Evolutionary conservation across 192 early-diverging fungal genomes (phyloP).

Genomic region (Umbelopsis ramanniana): DNA sequence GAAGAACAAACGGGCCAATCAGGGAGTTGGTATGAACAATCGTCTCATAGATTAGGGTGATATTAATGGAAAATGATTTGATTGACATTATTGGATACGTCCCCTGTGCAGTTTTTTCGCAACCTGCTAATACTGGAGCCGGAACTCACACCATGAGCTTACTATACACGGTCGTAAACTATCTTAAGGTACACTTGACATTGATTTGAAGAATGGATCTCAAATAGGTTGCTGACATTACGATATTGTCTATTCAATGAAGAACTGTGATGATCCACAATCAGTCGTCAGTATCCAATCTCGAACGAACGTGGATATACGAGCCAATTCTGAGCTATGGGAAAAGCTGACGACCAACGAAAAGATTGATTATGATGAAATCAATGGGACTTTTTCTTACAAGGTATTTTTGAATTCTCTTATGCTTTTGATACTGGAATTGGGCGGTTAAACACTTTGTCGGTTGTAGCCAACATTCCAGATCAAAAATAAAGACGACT

Average conservation of each 20-base stretch:
- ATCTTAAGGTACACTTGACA: constrained; percentile 46
- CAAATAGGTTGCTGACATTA: constrained; percentile 62
- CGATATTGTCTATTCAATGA: constrained; percentile 29
- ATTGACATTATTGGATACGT: neutral
- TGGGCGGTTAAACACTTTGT: neutral
- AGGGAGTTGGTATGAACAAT: constrained; percentile 2
- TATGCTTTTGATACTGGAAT: neutral
- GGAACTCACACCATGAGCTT: constrained; percentile 58
- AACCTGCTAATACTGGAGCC: constrained; percentile 58
- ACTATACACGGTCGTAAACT: constrained; percentile 59
- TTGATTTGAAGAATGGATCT: constrained; percentile 50
- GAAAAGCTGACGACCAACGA: constrained; percentile 62
- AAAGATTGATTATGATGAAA: constrained; percentile 64
- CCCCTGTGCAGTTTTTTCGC: constrained; percentile 39
- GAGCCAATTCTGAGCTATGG: constrained; percentile 55
- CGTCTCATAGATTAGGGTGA: neutral
- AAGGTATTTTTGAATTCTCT: constrained; percentile 42
- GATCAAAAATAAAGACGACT: constrained; percentile 72
- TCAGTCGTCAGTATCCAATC: constrained; percentile 59
- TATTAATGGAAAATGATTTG: neutral
- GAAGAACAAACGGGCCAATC: constrained; percentile 22
- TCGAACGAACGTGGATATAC: constrained; percentile 60
- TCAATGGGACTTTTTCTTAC: constrained; percentile 68
- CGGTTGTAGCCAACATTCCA: constrained; percentile 64
- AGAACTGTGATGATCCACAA: constrained; percentile 60